Base-by-base conservation (phyloP, 371 early-diverging fungal genomes). In the Conidiobolus incongruus region DNA sequence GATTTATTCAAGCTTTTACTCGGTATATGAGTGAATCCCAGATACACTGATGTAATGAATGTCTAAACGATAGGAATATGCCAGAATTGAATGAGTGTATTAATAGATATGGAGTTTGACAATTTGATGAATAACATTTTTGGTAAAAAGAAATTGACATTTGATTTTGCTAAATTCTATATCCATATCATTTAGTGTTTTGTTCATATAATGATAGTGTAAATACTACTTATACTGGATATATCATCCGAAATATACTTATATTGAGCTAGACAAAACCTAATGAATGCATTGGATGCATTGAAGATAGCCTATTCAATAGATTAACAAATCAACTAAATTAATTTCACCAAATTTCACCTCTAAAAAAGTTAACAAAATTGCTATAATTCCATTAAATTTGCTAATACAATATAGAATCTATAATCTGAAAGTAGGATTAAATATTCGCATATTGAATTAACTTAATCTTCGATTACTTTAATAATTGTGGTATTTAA, bases 41-140 rank as follows among this genome's bases (percentile, higher is more conserved):
- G 65, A 44, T 17, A 61, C 41, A 5, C 65, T 58, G 48, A 70
- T 74, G 10, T n/a, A n/a, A 65, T 30, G 24, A 63, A 35, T 38
- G 65, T 76, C 48, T 76, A 76, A 21, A 37, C 17, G 3, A 62
- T 54, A 1, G 78, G 77, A 41, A 75, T 70, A 34, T 75, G 76
- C 81, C 81, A 80, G 38, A 65, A 68, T 17, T 70, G 69, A 16
- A 70, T 44, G 44, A 77, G 55, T 31, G 67, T 65, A 33, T 54
- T 61, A 39, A 70, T 60, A 23, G 63, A 65, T 29, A 76, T 66
- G 7, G 62, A 62, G 22, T 72, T 68, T 5, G 65, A 70, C 50
- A 70, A 70, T 47, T 76, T 78, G 29, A 70, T 64, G 39, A 81
- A 81, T 36, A 81, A 53, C 8, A 81, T 59, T 49, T 77, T 76